Evolutionary conservation across 208 protist genomes (phyloP).

Genomic region (Trypanosoma congolense): DNA sequence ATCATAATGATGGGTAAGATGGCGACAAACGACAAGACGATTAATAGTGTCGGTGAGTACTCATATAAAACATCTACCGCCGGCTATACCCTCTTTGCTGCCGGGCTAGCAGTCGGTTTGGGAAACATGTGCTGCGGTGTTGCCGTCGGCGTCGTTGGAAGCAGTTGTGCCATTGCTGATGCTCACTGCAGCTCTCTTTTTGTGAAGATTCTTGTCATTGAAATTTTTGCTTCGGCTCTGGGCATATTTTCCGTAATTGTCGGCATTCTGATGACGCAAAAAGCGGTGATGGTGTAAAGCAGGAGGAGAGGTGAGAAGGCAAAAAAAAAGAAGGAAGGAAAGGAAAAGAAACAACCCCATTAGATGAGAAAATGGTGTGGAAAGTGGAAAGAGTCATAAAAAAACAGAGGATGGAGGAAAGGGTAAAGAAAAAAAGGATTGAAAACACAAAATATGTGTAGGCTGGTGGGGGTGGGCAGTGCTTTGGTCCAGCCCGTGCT

Average conservation of each 20-base stretch:
- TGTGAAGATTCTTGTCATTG: slow-evolving; percentile 97
- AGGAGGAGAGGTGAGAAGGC: background rate
- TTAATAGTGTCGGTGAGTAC: slow-evolving; percentile 41
- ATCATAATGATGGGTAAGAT: slow-evolving; percentile 97
- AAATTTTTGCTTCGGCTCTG: slow-evolving; percentile 97
- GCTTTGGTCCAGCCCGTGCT: too few relatives aligned
- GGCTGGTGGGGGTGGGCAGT: too few relatives aligned
- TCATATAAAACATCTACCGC: slow-evolving; percentile 40
- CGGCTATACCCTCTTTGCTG: slow-evolving; percentile 93
- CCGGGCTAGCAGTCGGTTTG: slow-evolving; percentile 92
- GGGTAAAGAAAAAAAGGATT: background rate
- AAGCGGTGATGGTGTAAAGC: slow-evolving; percentile 72
- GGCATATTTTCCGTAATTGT: slow-evolving; percentile 98
- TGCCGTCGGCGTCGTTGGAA: slow-evolving; percentile 95
- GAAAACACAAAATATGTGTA: too few relatives aligned
- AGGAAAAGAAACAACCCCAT: background rate
- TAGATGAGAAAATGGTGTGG: too few relatives aligned
- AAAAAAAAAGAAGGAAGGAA: background rate
- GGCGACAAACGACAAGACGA: slow-evolving; percentile 41
- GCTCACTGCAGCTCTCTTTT: slow-evolving; percentile 93
- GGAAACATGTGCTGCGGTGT: slow-evolving; percentile 95
- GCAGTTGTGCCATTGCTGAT: slow-evolving; percentile 94
- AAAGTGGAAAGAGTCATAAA: too few relatives aligned
- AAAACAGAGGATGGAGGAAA: background rate
- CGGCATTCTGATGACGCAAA: slow-evolving; percentile 93